Percentiles rank a stretch among this genome's conserved stretches.
Evolutionary conservation across 2,329 filamentous ascomycete species (phyloP).

Genomic region (Tolypocladium sp.): DNA sequence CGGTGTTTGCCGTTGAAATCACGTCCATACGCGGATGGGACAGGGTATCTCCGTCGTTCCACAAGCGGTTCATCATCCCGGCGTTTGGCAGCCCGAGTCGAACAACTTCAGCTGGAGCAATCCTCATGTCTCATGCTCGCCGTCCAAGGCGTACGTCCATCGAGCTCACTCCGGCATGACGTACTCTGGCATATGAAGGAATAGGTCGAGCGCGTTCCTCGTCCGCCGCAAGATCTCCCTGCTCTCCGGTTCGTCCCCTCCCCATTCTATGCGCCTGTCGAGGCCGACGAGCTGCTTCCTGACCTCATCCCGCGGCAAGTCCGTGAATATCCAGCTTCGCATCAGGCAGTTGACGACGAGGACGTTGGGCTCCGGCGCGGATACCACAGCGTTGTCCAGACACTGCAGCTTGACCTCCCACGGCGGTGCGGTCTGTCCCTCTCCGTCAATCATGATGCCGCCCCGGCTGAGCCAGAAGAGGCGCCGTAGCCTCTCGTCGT

Average conservation of each 20-base stretch:
- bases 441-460: slow-evolving; percentile 21
- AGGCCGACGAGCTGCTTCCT: slow-evolving; percentile 15
- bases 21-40: neutral
- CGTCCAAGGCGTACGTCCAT: neutral
- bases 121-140: neutral
- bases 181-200: slow-evolving; percentile 4
- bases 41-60: neutral
- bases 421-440: slow-evolving; percentile 14
- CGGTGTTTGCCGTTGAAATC: neutral
- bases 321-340: slow-evolving; percentile 15
- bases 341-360: slow-evolving; percentile 22
- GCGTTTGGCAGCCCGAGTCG: neutral
- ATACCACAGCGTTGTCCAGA: slow-evolving; percentile 24
- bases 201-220: slow-evolving; percentile 1
- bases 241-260: slow-evolving; percentile 13
- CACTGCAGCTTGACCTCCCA: slow-evolving; percentile 33
- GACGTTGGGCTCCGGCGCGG: slow-evolving; percentile 15
- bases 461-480: slow-evolving; percentile 36
- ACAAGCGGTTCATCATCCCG: neutral
- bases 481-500: slow-evolving; percentile 26
- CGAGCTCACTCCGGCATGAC: neutral
- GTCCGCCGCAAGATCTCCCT: slow-evolving; percentile 14
- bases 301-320: slow-evolving; percentile 19
- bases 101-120: neutral
- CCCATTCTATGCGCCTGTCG: slow-evolving; percentile 19